Evolutionary conservation across 2,329 filamentous ascomycete genomes (phyloP).

Genomic region (Aspergillus candidus): DNA sequence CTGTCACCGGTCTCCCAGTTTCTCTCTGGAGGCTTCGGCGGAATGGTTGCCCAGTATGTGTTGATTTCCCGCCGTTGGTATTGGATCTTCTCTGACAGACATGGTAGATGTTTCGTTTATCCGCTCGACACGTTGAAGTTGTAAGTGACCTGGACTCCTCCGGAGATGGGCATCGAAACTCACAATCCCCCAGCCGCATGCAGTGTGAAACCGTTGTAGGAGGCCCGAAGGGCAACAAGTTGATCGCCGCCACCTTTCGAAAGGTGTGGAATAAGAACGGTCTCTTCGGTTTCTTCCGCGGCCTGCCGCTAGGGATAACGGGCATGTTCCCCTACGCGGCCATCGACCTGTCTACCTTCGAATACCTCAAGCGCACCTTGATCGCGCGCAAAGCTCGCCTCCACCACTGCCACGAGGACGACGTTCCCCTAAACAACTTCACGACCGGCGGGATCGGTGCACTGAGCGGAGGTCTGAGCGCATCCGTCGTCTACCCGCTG

Average conservation of each 20-base stretch:
- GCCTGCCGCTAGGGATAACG: conserved; percentile 84
- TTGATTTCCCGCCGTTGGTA: conserved; percentile 2
- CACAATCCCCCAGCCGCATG: conserved; percentile 57
- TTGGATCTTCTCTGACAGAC: conserved; percentile 16
- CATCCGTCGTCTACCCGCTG: conserved; percentile 88
- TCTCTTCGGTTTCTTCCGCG: conserved; percentile 74
- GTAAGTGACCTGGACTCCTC: conserved; percentile 33
- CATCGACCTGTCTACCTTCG: conserved; percentile 93
- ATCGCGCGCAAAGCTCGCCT: conserved; percentile 63
- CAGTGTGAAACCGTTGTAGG: conserved; percentile 91
- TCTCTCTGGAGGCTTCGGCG: conserved; percentile 79
- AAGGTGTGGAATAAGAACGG: conserved; percentile 81
- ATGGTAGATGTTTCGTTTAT: conserved; percentile 74
- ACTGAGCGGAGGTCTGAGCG: conserved; percentile 83
- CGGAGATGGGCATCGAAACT: conserved; percentile 1
- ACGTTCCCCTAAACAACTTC: conserved; percentile 73
- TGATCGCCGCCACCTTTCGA: conserved; percentile 74
- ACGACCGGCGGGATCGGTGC: conserved; percentile 84
- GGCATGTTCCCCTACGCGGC: conserved; percentile 98
- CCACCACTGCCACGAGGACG: conserved; percentile 71
- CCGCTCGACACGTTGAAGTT: conserved; percentile 68
- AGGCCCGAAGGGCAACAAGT: conserved; percentile 72
- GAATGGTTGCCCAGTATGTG: conserved; percentile 84
- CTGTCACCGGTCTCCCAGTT: conserved; percentile 86
- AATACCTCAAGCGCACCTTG: conserved; percentile 76